Base-by-base conservation (phyloP, 371 early-diverging fungal genomes). In the Mucor mucedo region DNA sequence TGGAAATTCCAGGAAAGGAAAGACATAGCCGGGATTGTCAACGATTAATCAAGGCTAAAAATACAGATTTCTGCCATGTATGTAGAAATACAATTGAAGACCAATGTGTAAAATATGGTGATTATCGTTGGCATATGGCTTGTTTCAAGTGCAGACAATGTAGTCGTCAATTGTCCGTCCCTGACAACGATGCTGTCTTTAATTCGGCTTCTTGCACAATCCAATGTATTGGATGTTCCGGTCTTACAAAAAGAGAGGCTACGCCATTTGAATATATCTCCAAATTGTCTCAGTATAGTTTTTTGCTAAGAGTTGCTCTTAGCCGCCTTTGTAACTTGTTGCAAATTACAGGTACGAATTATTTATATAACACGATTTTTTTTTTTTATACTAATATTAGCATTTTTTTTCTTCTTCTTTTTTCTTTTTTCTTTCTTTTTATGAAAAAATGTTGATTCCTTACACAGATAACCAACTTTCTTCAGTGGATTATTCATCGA, bases 281-380 rank as follows among this genome's bases (percentile, higher is more conserved):
- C n/a, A 90, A 91, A 67, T 83, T 97, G 11, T 87, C 94, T 59
- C 95, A 97, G 71, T 97, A 94, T 66, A 89, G 92, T 11, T 96
- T 94, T 66, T 71, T 96, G 42, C 80, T 97, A 68, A 82, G 92
- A 13, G 91, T 95, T 28, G 95, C 95, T 7, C 84, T 96, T 59
- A 87, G 90, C 62, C 82, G 96, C 7, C 83, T 96, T 30, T 93
- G 92, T 66, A 86, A 84, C 44, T 74, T 93, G 63, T 75, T 96
- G 6, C 85, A 86, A 57, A 77, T 88, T 44, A 85, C 86, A 79
- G 85, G 90, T 88, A 76, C 65, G 27, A 32, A 29, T 38, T 56
- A 30, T 44, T 63, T 47, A 30, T 35, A 39, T 38, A 32, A 45
- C 11, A 16, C 14, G 57, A 16, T 35, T 42, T 38, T 41, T 28